Conservation (phyloP, 441 rosid genomes). For the Gossypium schwendimanii region DNA sequence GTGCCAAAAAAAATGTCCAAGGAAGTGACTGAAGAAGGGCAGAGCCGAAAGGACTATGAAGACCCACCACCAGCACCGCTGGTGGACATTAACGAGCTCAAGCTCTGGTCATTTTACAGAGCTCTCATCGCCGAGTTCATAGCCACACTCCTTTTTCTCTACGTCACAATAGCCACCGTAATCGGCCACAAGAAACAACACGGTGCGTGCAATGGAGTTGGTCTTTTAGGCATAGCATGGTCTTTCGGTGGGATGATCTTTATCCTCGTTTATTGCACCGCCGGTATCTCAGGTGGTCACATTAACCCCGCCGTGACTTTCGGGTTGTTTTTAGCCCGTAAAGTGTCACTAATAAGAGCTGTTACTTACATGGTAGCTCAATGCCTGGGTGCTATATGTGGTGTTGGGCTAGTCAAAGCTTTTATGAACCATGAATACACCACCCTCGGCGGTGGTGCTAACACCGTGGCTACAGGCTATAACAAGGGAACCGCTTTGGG, state of each 20-base stretch:
- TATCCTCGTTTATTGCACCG: slow-evolving; percentile 80
- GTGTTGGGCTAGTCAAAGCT: slow-evolving; percentile 77
- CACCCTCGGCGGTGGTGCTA: slow-evolving; percentile 61
- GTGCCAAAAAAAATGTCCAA: slow-evolving; percentile 6
- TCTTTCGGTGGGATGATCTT: slow-evolving; percentile 88
- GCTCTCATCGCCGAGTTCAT: slow-evolving; percentile 76
- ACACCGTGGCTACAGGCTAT: slow-evolving; percentile 43
- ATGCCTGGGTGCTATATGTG: slow-evolving; percentile 69
- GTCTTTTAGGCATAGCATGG: slow-evolving; percentile 79
- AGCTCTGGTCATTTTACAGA: slow-evolving; percentile 74
- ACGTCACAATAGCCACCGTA: slow-evolving; percentile 58
- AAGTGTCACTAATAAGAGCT: slow-evolving; percentile 59
- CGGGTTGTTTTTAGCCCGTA: slow-evolving; percentile 66
- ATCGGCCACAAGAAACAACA: slow-evolving; percentile 53
- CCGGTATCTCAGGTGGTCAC: slow-evolving; percentile 76
- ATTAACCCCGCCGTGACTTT: slow-evolving; percentile 81
- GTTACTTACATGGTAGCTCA: slow-evolving; percentile 72
- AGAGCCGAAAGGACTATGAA: slow-evolving; percentile 51
- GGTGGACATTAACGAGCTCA: slow-evolving; percentile 42
- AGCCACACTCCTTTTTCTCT: slow-evolving; percentile 75
- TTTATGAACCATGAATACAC: slow-evolving; percentile 55
- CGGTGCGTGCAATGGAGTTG: slow-evolving; percentile 59
- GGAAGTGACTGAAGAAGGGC: slow-evolving; percentile 34
- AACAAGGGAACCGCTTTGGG: slow-evolving; percentile 45
- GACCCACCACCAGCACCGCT: slow-evolving; percentile 80